Evolutionary conservation across 2,329 filamentous ascomycete species (phyloP).

Genomic region (Ploettnerulaceae sp.): DNA sequence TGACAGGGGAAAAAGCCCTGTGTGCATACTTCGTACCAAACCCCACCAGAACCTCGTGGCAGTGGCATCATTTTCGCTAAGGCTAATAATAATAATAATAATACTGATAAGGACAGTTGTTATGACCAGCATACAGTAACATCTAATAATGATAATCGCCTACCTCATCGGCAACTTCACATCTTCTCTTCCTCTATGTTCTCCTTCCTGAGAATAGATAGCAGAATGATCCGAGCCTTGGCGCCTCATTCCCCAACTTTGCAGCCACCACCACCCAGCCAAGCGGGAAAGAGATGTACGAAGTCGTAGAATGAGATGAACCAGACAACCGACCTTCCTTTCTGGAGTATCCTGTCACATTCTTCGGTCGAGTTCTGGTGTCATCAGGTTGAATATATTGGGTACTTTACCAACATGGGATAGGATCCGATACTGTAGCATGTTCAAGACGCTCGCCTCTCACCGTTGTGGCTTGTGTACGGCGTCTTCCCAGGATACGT

Average conservation of each 20-base stretch:
- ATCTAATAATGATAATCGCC: neutral
- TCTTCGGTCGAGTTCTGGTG: neutral
- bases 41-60: constrained; percentile 22
- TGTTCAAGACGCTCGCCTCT: neutral
- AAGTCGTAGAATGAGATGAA: constrained; percentile 5
- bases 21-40: neutral
- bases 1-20: neutral
- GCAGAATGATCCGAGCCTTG: neutral
- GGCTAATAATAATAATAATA: too few relatives aligned
- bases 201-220: neutral
- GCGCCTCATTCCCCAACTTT: neutral
- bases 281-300: neutral
- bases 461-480: neutral
- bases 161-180: neutral
- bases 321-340: constrained; percentile 1
- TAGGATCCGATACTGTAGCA: neutral
- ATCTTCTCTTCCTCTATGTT: neutral
- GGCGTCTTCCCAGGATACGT: neutral
- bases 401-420: neutral
- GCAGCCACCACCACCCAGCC: neutral
- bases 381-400: neutral
- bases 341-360: neutral
- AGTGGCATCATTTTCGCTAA: constrained; percentile 19
- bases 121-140: too few relatives aligned
- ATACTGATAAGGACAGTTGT: too few relatives aligned